Evolutionary conservation across 345 rosid species (phyloP), one percentile per base, ranked within the genome.

Genomic region (Rubroshorea leprosula): DNA sequence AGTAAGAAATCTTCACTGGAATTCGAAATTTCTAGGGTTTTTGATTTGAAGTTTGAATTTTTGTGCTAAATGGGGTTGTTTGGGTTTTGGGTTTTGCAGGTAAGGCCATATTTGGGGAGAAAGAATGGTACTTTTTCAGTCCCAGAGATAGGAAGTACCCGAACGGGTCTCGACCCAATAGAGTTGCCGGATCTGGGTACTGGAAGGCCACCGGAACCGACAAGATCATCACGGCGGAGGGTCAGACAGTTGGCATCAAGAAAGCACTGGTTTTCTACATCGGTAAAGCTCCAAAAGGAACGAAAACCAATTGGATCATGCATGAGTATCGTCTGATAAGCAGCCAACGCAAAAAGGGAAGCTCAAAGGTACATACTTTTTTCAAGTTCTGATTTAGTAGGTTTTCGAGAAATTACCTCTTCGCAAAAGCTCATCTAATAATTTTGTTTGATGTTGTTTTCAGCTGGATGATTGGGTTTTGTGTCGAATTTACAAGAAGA

Each of bases 161-260:
- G 0, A 93, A 93, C 73, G 97, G 99, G 17, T 80, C 96, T 0
- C 72, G 99, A 64, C 99, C 99, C 2, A 93, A 93, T 17, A 68
- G 97, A 49, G 99, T 86, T 5, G 96, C 99, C 4, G 94, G 91
- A 15, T 57, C 96, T 0, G 98, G 98, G n/a, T 92, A 92, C 60
- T 92, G 98, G 98, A 92, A 92, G 69, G 98, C 98, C 0, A 92
- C 98, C 1, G 99, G 99, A 29, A 92, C 97, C 10, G 99, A 92
- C 72, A 92, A 86, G 45, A 9, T 86, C 3, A 89, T 92, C 53
- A 71, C 79, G 0, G 64, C 80, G 1, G 91, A 80, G 6, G 93
- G 93, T 25, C 87, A 80, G 22, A 82, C 81, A 67, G 93, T 83
- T 23, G 99, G 99, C 9, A 86, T 92, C 50, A 93, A 93, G 78